A percentile compares a stretch with the other conserved stretches of the same genome.
phyloP scores from a whole-genome alignment of 2,329 filamentous ascomycete species.

The Curvularia lunata region DNA sequence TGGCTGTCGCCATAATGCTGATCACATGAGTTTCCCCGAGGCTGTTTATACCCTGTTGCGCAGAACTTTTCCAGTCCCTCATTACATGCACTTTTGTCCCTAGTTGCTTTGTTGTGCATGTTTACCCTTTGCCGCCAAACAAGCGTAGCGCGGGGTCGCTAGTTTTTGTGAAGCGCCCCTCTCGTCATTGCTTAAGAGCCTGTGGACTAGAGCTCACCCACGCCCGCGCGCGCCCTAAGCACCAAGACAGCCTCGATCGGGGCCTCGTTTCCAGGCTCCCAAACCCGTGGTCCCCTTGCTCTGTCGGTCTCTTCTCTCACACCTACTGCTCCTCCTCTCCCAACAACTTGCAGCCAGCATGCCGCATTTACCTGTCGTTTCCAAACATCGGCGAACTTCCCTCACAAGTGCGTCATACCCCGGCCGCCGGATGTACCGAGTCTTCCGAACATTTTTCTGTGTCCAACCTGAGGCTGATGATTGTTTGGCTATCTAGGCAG shows the following conservation, averaged over 20 bases:
- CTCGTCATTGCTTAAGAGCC: slow-evolving; percentile 32
- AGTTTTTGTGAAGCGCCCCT: slow-evolving; percentile 28
- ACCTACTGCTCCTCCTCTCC: neutral
- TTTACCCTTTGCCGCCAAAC: slow-evolving; percentile 14
- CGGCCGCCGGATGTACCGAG: slow-evolving; percentile 14
- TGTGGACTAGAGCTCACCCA: slow-evolving; percentile 23
- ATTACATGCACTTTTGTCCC: neutral
- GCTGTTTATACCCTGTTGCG: slow-evolving; percentile 8
- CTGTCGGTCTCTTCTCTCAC: neutral
- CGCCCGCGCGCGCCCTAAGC: slow-evolving; percentile 24
- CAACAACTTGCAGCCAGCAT: slow-evolving; percentile 38
- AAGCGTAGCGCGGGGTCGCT: slow-evolving; percentile 27
- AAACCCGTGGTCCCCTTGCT: neutral
- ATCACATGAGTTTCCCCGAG: slow-evolving; percentile 11
- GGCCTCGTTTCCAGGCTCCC: slow-evolving; percentile 16
- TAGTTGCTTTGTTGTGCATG: slow-evolving; percentile 9
- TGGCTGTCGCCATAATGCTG: slow-evolving; percentile 8
- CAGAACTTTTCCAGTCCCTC: neutral
- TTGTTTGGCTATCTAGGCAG: slow-evolving; percentile 37
- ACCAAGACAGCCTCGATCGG: slow-evolving; percentile 22
- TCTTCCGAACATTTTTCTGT: slow-evolving; percentile 1
- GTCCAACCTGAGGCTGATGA: slow-evolving; percentile 25
- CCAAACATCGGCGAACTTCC: slow-evolving; percentile 34
- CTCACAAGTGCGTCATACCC: slow-evolving; percentile 38
- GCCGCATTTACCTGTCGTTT: slow-evolving; percentile 39